phyloP scores from a whole-genome alignment of 164 flowering plant genomes.

The Umbilicus rupestris region DNA sequence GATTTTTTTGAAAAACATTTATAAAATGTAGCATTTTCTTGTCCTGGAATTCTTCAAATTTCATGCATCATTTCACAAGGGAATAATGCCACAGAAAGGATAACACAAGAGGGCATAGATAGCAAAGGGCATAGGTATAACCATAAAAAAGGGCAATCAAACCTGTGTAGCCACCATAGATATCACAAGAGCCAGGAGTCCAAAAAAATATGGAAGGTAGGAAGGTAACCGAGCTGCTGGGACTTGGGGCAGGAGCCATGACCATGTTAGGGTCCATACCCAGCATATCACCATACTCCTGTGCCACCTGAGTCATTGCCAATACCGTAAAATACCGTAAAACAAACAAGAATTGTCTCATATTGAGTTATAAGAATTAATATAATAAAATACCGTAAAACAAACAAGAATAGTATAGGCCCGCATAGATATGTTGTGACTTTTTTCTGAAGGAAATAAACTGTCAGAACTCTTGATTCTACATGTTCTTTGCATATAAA shows the following conservation, averaged over 20 bases:
- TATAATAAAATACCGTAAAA: background rate
- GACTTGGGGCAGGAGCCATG: conserved; percentile 4
- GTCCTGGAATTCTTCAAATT: background rate
- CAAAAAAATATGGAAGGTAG: background rate
- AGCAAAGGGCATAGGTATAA: background rate
- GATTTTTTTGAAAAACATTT: background rate
- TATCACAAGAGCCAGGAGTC: background rate
- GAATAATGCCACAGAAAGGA: background rate
- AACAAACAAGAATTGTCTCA: conserved; percentile 1
- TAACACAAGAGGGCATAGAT: background rate
- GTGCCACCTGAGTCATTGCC: background rate
- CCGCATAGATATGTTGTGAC: background rate
- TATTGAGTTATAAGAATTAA: no score
- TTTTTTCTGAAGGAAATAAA: background rate
- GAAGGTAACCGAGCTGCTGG: conserved; percentile 1
- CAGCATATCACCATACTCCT: conserved; percentile 3
- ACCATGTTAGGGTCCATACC: background rate
- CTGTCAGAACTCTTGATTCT: background rate
- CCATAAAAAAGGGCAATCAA: background rate
- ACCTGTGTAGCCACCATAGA: background rate
- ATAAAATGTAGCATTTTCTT: background rate
- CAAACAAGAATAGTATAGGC: background rate
- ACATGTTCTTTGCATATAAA: background rate
- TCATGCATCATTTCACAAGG: background rate
- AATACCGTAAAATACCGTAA: background rate